phyloP scores from a whole-genome alignment of 2,329 filamentous ascomycete genomes.

The Tricladium varicosporioides region DNA sequence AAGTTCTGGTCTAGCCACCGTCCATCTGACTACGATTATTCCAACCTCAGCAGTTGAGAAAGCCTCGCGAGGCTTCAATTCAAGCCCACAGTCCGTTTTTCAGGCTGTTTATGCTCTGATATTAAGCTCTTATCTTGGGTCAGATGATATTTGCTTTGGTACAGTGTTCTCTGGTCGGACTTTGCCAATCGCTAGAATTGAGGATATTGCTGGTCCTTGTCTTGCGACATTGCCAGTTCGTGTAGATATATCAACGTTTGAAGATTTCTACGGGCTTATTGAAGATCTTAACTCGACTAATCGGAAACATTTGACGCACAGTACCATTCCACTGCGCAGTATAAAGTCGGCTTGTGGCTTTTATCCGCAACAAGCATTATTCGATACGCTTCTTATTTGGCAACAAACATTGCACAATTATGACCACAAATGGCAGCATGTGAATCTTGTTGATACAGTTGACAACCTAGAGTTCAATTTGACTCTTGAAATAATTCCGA shows the following conservation, averaged over 20 bases:
- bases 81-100: conserved; percentile 68
- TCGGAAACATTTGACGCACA: conserved; percentile 62
- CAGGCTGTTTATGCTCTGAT: conserved; percentile 70
- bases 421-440: conserved; percentile 34
- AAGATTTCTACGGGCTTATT: conserved; percentile 59
- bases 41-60: conserved; percentile 27
- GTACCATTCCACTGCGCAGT: conserved; percentile 61
- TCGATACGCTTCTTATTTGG: conserved; percentile 80
- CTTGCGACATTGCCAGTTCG: conserved; percentile 73
- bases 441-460: conserved; percentile 57
- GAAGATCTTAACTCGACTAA: conserved; percentile 63
- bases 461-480: conserved; percentile 77
- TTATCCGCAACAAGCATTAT: conserved; percentile 57
- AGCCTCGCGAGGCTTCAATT: conserved; percentile 23
- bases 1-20: conserved; percentile 29
- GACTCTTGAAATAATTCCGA: conserved; percentile 73
- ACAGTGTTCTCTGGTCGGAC: conserved; percentile 81
- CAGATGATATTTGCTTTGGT: conserved; percentile 68
- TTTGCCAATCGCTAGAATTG: conserved; percentile 66
- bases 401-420: conserved; percentile 64
- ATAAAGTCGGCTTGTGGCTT: conserved; percentile 63
- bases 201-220: conserved; percentile 76
- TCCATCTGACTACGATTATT: conserved; percentile 32
- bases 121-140: conserved; percentile 62
- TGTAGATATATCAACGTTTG: conserved; percentile 52